Percentiles rank a stretch among this genome's conserved stretches.
These are phyloP conservation scores for Geosmithia putterillii DNA, from an alignment of 2,329 filamentous ascomycete species.

Conservation along the genomic window DNA sequence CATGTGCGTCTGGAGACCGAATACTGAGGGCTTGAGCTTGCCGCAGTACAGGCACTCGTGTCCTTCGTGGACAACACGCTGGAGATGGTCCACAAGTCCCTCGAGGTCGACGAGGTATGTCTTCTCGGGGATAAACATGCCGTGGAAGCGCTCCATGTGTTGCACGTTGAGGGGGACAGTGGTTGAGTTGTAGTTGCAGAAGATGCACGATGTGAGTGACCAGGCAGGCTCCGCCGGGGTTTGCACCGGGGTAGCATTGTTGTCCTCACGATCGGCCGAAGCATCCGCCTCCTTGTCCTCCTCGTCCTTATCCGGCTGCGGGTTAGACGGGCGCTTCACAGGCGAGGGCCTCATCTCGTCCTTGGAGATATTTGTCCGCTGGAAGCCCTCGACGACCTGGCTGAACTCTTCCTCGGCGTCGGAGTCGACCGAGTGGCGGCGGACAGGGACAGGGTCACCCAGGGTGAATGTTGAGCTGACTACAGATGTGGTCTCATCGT, in stretches of 20 bases:
- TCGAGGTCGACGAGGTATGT: slow-evolving; percentile 72
- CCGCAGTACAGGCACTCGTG: slow-evolving; percentile 84
- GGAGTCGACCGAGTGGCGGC: slow-evolving; percentile 41
- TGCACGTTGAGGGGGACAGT: slow-evolving; percentile 62
- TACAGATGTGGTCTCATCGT: slow-evolving; percentile 68
- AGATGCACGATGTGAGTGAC: slow-evolving; percentile 56
- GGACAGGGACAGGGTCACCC: slow-evolving; percentile 56
- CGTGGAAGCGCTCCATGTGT: slow-evolving; percentile 88
- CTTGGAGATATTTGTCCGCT: slow-evolving; percentile 54
- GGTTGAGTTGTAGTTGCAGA: slow-evolving; percentile 81
- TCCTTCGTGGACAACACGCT: slow-evolving; percentile 66
- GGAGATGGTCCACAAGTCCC: slow-evolving; percentile 66
- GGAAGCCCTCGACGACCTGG: slow-evolving; percentile 65
- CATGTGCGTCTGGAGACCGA: slow-evolving; percentile 92
- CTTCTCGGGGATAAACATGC: slow-evolving; percentile 91
- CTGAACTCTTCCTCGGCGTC: slow-evolving; percentile 66
- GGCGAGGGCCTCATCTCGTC: slow-evolving; percentile 31
- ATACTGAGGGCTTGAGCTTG: slow-evolving; percentile 65
- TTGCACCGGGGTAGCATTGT: slow-evolving; percentile 25
- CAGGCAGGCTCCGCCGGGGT: slow-evolving; percentile 20
- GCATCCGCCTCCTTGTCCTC: slow-evolving; percentile 31
- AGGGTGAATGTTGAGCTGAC: slow-evolving; percentile 87
- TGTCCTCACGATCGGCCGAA: slow-evolving; percentile 27
- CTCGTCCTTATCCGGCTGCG: slow-evolving; percentile 25
- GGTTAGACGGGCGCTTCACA: slow-evolving; percentile 41